Evolutionary conservation across 1,284 basidiomycete species (phyloP).

Genomic region (Agroathelia rolfsii): DNA sequence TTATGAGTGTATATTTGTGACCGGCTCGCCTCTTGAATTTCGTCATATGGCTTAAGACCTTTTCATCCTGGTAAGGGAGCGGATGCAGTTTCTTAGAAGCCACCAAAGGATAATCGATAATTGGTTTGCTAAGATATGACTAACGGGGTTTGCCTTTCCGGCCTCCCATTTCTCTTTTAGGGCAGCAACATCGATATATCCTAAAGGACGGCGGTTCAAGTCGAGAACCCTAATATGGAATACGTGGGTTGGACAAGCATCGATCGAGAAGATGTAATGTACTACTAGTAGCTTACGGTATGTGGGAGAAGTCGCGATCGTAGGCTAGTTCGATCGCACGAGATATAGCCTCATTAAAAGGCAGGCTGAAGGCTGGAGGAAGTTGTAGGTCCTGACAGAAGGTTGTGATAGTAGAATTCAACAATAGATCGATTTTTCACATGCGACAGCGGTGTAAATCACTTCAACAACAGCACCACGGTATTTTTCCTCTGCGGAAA

Average conservation of each 20-base stretch:
- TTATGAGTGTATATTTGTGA: constrained; percentile 69
- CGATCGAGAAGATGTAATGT: neutral
- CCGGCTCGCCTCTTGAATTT: constrained; percentile 65
- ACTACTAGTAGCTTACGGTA: constrained; percentile 50
- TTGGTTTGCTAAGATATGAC: constrained; percentile 17
- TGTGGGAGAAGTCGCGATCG: constrained; percentile 84
- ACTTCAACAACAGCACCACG: constrained; percentile 78
- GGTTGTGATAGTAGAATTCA: constrained; percentile 2
- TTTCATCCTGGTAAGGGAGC: constrained; percentile 39
- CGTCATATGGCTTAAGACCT: constrained; percentile 59
- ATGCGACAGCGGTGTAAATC: constrained; percentile 8
- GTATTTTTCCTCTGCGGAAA: constrained; percentile 43
- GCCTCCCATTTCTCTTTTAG: constrained; percentile 74
- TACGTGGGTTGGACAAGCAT: too few relatives aligned
- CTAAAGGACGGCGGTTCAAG: constrained; percentile 60
- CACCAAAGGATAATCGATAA: constrained; percentile 3
- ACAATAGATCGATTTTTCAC: constrained; percentile 9
- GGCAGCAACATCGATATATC: constrained; percentile 69
- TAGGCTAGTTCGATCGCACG: constrained; percentile 78
- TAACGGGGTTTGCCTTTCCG: constrained; percentile 58
- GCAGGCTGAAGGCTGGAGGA: constrained; percentile 80
- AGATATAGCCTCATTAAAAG: constrained; percentile 57
- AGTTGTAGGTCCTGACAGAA: constrained; percentile 73
- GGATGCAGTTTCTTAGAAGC: constrained; percentile 4
- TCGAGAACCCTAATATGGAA: constrained; percentile 55